Conservation (phyloP, 768 basidiomycete species). For the Suillus bovinus region DNA sequence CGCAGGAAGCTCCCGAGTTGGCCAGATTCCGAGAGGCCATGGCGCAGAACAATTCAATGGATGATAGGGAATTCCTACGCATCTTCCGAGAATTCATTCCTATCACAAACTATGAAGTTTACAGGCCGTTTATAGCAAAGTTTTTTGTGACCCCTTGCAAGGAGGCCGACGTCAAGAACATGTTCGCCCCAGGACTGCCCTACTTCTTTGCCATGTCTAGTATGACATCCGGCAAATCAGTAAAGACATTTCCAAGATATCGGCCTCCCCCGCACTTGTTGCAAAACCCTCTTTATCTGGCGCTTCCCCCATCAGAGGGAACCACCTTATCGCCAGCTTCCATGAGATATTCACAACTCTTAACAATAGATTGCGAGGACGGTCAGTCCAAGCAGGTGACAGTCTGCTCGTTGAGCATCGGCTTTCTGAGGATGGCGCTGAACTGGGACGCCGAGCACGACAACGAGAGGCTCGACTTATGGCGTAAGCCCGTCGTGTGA, state of each 20-base stretch:
- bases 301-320: background rate
- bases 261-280: slow-evolving; percentile 3
- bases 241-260: slow-evolving; percentile 26
- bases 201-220: slow-evolving; percentile 22
- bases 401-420: background rate
- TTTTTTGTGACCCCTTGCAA: slow-evolving; percentile 11
- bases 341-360: background rate
- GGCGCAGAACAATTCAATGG: background rate
- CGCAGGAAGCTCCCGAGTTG: background rate
- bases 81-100: slow-evolving; percentile 20
- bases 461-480: background rate
- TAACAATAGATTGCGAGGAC: background rate
- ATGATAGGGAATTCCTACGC: slow-evolving; percentile 14
- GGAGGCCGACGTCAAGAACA: slow-evolving; percentile 20
- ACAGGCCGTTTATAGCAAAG: slow-evolving; percentile 20
- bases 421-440: background rate
- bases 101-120: slow-evolving; percentile 22
- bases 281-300: background rate
- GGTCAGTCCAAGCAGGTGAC: background rate
- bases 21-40: slow-evolving; percentile 1
- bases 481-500: background rate
- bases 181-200: slow-evolving; percentile 27
- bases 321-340: background rate
- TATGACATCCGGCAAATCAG: slow-evolving; percentile 20
- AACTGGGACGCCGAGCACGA: background rate